A percentile compares a stretch with the other conserved stretches of the same genome.
Conservation (phyloP, 2,329 filamentous ascomycete genomes). For the Hysterium pulicare region DNA sequence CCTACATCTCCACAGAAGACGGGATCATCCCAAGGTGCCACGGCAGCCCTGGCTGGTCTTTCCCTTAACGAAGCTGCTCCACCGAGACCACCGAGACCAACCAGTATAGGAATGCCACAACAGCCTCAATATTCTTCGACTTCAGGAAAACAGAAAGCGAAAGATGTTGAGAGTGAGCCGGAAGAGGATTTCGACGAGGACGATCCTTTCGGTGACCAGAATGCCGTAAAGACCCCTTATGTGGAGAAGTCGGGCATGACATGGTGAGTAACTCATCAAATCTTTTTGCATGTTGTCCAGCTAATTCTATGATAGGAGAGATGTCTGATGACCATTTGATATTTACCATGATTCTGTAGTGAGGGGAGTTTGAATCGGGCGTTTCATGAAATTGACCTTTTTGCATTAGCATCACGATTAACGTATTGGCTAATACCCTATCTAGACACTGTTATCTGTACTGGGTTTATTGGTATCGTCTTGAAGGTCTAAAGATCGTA, state of each 20-base stretch:
- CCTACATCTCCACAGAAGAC: conserved; percentile 4
- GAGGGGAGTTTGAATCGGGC: not conserved
- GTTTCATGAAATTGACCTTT: not conserved
- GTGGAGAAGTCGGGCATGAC: conserved; percentile 39
- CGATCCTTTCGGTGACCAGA: conserved; percentile 81
- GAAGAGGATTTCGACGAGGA: conserved; percentile 72
- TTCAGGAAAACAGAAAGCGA: conserved; percentile 37
- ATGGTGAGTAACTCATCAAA: conserved; percentile 25
- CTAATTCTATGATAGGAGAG: conserved; percentile 26
- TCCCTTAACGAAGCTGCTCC: conserved; percentile 45
- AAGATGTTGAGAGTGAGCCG: conserved; percentile 55
- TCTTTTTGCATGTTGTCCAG: not conserved
- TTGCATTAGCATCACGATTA: too few relatives aligned
- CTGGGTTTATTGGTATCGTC: too few relatives aligned
- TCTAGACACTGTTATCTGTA: too few relatives aligned
- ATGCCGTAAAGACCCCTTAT: conserved; percentile 61
- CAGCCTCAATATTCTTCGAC: conserved; percentile 12
- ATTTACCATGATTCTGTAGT: too few relatives aligned
- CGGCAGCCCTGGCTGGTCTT: conserved; percentile 45
- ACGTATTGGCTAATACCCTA: too few relatives aligned
- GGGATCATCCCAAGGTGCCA: conserved; percentile 17
- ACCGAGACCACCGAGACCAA: conserved; percentile 47
- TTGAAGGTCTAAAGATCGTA: too few relatives aligned
- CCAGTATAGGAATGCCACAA: conserved; percentile 38
- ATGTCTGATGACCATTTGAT: conserved; percentile 41